Conservation (phyloP, 2,329 filamentous ascomycete species). For the Helminthosporium solani region DNA sequence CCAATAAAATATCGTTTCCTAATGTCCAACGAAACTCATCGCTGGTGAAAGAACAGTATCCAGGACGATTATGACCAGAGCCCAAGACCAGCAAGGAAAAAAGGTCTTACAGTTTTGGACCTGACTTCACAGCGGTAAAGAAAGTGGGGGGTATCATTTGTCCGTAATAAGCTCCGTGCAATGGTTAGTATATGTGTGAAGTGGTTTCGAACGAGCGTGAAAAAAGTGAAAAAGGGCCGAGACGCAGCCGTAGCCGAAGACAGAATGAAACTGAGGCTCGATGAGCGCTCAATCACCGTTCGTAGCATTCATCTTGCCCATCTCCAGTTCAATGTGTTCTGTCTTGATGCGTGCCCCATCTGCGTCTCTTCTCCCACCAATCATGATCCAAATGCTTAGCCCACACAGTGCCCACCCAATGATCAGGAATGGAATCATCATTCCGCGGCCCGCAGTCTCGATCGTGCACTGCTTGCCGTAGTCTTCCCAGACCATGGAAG, state of each 20-base stretch:
- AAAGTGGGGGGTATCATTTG: constrained; percentile 7
- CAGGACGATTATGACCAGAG: constrained; percentile 1
- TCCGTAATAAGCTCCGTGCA: neutral
- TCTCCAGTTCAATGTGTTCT: constrained; percentile 30
- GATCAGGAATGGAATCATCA: constrained; percentile 35
- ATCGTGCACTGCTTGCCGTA: constrained; percentile 31
- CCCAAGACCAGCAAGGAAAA: constrained; percentile 8
- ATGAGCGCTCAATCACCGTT: neutral
- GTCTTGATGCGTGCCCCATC: constrained; percentile 28
- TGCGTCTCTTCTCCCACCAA: constrained; percentile 18
- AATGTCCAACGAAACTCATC: too few relatives aligned
- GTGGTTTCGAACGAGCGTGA: neutral
- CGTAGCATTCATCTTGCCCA: constrained; percentile 27
- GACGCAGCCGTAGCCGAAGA: neutral
- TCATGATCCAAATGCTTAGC: constrained; percentile 24
- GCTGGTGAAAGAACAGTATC: neutral
- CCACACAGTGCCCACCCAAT: constrained; percentile 20
- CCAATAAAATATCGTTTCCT: neutral
- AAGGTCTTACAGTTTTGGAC: constrained; percentile 7
- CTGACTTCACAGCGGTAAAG: constrained; percentile 4
- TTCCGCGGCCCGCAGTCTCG: constrained; percentile 29
- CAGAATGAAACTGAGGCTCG: neutral
- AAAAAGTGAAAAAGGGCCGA: neutral
- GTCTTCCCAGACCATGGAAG: constrained; percentile 27
- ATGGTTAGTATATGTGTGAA: neutral